These are phyloP conservation scores for Boletus vinaceobasis DNA, from an alignment of 768 basidiomycete species.

Conservation along the genomic window DNA sequence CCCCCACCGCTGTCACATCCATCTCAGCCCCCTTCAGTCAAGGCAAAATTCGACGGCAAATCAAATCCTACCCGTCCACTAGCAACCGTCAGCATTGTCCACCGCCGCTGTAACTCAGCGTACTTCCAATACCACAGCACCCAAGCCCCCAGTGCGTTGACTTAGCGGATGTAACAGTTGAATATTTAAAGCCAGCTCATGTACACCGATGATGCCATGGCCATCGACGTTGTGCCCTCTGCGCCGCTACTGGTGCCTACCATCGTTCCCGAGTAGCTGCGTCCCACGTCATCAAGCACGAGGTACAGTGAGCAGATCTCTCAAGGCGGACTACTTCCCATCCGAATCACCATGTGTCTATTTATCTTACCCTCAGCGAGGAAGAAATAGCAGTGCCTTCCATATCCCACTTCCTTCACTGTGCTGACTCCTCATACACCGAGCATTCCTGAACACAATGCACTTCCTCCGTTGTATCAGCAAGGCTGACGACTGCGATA, in stretches of 20 bases:
- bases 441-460: constrained; percentile 83
- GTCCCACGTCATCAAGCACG: constrained; percentile 26
- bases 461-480: constrained; percentile 84
- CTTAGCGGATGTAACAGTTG: constrained; percentile 31
- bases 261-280: constrained; percentile 31
- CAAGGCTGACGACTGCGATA: constrained; percentile 91
- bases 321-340: constrained; percentile 33
- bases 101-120: constrained; percentile 46
- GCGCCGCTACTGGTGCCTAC: constrained; percentile 5
- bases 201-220: constrained; percentile 49
- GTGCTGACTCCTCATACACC: constrained; percentile 74
- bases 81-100: constrained; percentile 53
- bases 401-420: constrained; percentile 72
- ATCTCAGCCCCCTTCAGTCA: constrained; percentile 35
- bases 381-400: constrained; percentile 91
- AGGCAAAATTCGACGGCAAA: constrained; percentile 60
- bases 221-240: constrained; percentile 42
- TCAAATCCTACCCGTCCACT: constrained; percentile 34
- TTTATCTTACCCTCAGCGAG: constrained; percentile 87
- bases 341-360: constrained; percentile 60
- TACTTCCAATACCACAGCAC: constrained; percentile 29
- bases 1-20: too few relatives aligned
- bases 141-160: constrained; percentile 21
- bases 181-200: constrained; percentile 19
- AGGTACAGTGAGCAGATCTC: constrained; percentile 27